Evolutionary conservation across 2,329 filamentous ascomycete species (phyloP).

Genomic region (Graphilbum ipis-grandicollis): DNA sequence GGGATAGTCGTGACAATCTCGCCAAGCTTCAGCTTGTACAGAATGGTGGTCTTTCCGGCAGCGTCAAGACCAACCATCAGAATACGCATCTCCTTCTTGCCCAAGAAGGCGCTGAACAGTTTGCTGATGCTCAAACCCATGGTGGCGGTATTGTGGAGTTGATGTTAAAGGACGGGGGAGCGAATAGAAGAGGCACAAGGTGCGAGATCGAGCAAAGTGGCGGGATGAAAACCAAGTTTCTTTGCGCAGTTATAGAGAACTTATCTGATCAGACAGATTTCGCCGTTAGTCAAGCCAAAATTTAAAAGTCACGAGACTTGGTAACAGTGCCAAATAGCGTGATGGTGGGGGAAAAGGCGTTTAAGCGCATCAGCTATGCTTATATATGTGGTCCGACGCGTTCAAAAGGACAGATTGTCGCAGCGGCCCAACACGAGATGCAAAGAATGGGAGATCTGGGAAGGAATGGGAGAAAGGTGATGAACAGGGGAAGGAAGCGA

Average conservation of each 20-base stretch:
- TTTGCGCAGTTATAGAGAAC: no score
- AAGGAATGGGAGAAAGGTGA: no score
- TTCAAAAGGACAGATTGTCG: no score
- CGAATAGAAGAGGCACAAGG: background rate
- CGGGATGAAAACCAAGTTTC: background rate
- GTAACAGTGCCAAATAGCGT: no score
- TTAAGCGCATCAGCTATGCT: background rate
- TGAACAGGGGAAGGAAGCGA: no score
- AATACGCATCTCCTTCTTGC: constrained; percentile 97
- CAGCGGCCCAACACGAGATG: no score
- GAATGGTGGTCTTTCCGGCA: constrained; percentile 95
- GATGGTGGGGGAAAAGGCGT: background rate
- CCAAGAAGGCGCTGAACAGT: constrained; percentile 97
- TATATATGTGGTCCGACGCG: no score
- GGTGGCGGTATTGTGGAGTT: constrained; percentile 8
- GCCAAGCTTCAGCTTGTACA: constrained; percentile 97
- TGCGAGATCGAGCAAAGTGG: background rate
- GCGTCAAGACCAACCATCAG: constrained; percentile 96
- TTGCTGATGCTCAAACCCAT: constrained; percentile 94
- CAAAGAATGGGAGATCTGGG: no score
- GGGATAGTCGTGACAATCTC: constrained; percentile 97
- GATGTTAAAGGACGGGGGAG: no score
- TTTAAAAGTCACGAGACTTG: no score
- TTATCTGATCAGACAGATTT: no score
- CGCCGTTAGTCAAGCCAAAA: no score